Percentiles rank a stretch among this genome's conserved stretches.
phyloP scores from a whole-genome alignment of 805 yeast species.

The Pichia heedii region DNA sequence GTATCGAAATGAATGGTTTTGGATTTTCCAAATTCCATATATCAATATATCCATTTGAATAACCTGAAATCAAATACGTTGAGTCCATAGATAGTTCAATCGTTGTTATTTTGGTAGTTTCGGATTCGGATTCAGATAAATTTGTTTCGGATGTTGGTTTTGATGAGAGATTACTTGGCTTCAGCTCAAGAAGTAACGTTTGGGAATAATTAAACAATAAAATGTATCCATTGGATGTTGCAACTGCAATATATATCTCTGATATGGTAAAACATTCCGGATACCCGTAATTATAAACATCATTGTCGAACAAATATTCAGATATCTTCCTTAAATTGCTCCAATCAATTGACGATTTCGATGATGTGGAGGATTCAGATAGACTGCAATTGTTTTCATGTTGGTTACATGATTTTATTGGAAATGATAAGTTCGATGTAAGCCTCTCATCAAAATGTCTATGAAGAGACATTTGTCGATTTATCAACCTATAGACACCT shows the following conservation, averaged over 20 bases:
- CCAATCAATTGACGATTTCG: slow-evolving; percentile 17
- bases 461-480: neutral
- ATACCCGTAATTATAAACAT: slow-evolving; percentile 12
- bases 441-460: slow-evolving; percentile 5
- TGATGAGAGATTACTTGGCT: slow-evolving; percentile 17
- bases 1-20: slow-evolving; percentile 22
- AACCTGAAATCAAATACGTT: slow-evolving; percentile 61
- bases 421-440: slow-evolving; percentile 1
- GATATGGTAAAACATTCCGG: slow-evolving; percentile 39
- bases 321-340: slow-evolving; percentile 21
- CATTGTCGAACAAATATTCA: slow-evolving; percentile 13
- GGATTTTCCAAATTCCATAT: slow-evolving; percentile 54
- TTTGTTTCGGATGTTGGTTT: no score
- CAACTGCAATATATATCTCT: slow-evolving; percentile 43
- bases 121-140: no score
- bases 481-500: no score
- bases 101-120: slow-evolving; percentile 42
- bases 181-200: slow-evolving; percentile 36
- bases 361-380: neutral
- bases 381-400: neutral
- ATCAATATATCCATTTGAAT: slow-evolving; percentile 50
- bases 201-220: slow-evolving; percentile 66
- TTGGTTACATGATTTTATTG: no score
- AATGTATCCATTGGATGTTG: slow-evolving; percentile 60
- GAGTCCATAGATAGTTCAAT: slow-evolving; percentile 62